phyloP scores from a whole-genome alignment of 2,329 filamentous ascomycete species.

The Hypoxylon rubiginosum region DNA sequence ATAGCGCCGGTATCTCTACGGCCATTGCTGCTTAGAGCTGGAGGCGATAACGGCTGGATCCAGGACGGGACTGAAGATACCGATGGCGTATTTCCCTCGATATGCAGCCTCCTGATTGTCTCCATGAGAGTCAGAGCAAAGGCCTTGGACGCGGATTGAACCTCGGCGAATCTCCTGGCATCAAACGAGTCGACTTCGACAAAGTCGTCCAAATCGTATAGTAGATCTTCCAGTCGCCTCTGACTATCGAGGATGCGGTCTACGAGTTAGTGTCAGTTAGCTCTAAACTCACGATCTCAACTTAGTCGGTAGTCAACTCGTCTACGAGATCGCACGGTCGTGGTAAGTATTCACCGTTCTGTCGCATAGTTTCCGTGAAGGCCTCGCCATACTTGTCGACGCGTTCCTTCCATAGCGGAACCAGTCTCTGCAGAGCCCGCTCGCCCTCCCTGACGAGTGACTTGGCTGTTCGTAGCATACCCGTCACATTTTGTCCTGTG shows the following conservation, averaged over 20 bases:
- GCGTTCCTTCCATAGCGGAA: conserved; percentile 56
- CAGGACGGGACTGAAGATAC: conserved; percentile 49
- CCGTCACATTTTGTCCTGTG: conserved; percentile 19
- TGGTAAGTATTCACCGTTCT: conserved; percentile 51
- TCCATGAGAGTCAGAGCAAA: conserved; percentile 58
- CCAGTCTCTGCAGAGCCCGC: conserved; percentile 55
- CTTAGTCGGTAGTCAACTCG: not conserved
- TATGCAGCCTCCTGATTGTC: conserved; percentile 53
- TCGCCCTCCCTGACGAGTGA: conserved; percentile 56
- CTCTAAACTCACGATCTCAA: conserved; percentile 1
- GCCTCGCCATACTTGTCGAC: conserved; percentile 54
- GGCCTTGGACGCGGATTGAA: conserved; percentile 57
- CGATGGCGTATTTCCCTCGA: conserved; percentile 42
- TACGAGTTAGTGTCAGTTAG: conserved; percentile 34
- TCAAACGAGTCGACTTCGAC: conserved; percentile 56
- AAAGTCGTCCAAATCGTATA: conserved; percentile 62
- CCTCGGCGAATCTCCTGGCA: conserved; percentile 52
- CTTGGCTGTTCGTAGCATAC: conserved; percentile 54
- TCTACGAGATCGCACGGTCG: conserved; percentile 2
- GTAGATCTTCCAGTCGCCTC: conserved; percentile 55
- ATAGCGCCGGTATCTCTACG: conserved; percentile 27
- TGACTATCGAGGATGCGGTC: conserved; percentile 44
- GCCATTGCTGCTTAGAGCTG: conserved; percentile 18
- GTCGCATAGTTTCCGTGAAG: conserved; percentile 54
- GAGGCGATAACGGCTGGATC: conserved; percentile 37